These are phyloP conservation scores for Colletotrichum liaoningense DNA, from an alignment of 2,329 filamentous ascomycete species.

Conservation along the genomic window DNA sequence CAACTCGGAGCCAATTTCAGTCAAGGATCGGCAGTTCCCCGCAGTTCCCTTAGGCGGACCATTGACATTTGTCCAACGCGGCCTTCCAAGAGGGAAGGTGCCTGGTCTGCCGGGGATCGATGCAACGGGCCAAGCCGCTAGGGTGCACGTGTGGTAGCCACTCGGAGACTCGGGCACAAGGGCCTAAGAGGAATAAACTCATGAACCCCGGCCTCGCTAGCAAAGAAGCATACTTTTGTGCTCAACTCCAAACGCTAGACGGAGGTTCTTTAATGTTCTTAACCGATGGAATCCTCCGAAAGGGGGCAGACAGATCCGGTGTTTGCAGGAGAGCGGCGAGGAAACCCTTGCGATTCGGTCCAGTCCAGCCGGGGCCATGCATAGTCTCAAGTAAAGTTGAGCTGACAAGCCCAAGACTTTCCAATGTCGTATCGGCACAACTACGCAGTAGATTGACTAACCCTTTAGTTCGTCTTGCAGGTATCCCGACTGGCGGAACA, in stretches of 20 bases:
- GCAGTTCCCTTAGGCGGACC: conserved; percentile 4
- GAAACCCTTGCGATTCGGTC: background rate
- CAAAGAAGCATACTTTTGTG: background rate
- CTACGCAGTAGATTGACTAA: background rate
- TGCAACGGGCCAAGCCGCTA: conserved; percentile 27
- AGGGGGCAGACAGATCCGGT: background rate
- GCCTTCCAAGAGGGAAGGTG: conserved; percentile 9
- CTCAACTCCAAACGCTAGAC: background rate
- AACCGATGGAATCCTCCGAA: background rate
- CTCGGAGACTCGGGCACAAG: conserved; percentile 1
- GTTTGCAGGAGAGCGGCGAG: background rate
- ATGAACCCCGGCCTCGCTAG: background rate
- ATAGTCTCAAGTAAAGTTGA: conserved; percentile 26
- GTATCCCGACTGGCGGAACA: conserved; percentile 31
- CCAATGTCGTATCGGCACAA: conserved; percentile 5
- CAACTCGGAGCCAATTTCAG: background rate
- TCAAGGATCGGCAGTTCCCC: conserved; percentile 17
- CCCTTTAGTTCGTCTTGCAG: background rate
- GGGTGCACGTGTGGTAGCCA: background rate
- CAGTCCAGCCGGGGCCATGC: background rate
- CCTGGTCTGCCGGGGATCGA: conserved; percentile 12
- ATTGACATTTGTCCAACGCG: background rate
- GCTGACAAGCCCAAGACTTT: background rate
- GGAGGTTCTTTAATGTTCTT: background rate
- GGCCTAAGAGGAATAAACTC: conserved; percentile 20